Evolutionary conservation across 805 yeast species (phyloP).

Genomic region (Pichia exigua): DNA sequence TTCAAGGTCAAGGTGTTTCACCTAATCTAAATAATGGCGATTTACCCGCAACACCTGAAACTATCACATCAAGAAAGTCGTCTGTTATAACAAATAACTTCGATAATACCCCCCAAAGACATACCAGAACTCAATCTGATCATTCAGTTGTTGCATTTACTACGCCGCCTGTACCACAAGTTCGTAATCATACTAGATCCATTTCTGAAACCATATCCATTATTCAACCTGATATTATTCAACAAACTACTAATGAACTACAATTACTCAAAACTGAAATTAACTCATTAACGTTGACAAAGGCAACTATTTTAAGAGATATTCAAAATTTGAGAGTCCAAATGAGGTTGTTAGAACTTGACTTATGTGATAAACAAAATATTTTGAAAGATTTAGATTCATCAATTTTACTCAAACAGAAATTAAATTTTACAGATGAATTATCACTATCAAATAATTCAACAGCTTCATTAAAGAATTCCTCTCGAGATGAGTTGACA

Average conservation of each 20-base stretch:
- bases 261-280: conserved; percentile 34
- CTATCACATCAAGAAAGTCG: neutral
- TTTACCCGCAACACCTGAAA: conserved; percentile 4
- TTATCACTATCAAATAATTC: conserved; percentile 6
- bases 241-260: conserved; percentile 34
- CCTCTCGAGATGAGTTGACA: conserved; percentile 12
- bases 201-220: conserved; percentile 36
- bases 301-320: conserved; percentile 40
- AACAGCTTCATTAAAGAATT: conserved; percentile 1
- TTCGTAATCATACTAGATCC: conserved; percentile 36
- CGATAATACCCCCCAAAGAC: conserved; percentile 10
- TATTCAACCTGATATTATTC: conserved; percentile 19
- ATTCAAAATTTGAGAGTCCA: conserved; percentile 41
- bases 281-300: conserved; percentile 31
- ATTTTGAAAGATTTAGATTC: conserved; percentile 13
- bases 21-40: neutral
- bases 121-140: conserved; percentile 22
- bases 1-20: conserved; percentile 2
- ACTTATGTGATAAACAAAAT: conserved; percentile 28
- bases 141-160: conserved; percentile 29
- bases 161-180: conserved; percentile 38
- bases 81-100: neutral
- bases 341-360: conserved; percentile 40
- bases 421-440: conserved; percentile 3
- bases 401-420: conserved; percentile 1